Base-by-base conservation (phyloP, 2,329 filamentous ascomycete species). In the Phaeoacremonium minimum region DNA sequence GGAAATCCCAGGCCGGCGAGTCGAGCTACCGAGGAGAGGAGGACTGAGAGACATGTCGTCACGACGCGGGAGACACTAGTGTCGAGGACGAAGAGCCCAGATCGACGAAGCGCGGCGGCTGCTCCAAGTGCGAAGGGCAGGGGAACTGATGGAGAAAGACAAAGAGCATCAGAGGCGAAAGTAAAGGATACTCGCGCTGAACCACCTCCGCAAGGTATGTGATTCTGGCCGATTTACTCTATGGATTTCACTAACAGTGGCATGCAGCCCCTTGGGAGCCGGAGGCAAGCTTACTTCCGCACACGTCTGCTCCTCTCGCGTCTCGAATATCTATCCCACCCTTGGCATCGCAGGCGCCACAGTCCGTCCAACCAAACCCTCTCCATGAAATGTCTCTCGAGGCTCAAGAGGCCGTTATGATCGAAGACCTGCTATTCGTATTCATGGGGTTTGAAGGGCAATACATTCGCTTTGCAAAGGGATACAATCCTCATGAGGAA, bases 401-500 rank as follows among this genome's bases (percentile, higher is more conserved):
- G 46, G 77, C 77, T 3, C 93, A 98, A 59, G 93, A 98, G 63
- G 78, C 81, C 16, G 85, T 80, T 7, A 84, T 98, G 32, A 71
- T 97, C 30, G 90, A 96, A 49, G 93, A 98, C 51, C 64, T 98
- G 13, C 64, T 97, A 22, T 96, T 91, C 55, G 89, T 95, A 5
- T 94, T 97, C 51, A 96, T 98, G 90, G 93, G 93, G 16, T 95
- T 89, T 46, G 93, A 98, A 62, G 93, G 93, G n/a, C 89, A 95
- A 58, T 97, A 97, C 56, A 86, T 98, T 43, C 85, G 87, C 37
- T 97, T 88, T 56, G 77, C 76, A 40, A 85, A 87, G 47, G 76
- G 77, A 7, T 97, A 95, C 57, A 83, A 95, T 48, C 88, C 90
- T 0, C 67, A 75, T 4, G 80, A 87, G 35, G 93, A 98, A 64